Conservation (phyloP, 164 flowering plant species). For the Cinnamomum micranthum region DNA sequence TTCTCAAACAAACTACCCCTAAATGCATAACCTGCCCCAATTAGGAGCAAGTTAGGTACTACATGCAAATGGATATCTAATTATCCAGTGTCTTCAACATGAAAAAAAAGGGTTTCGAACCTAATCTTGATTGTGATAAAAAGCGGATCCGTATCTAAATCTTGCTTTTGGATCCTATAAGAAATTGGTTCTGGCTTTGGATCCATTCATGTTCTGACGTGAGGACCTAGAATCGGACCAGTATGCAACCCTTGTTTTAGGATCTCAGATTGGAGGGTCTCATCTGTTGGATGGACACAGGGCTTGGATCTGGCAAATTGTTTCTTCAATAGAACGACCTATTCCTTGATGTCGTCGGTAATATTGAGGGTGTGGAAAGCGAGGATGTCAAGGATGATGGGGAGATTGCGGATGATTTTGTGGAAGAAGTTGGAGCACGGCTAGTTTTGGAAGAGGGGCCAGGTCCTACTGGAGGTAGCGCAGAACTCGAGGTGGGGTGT, state of each 20-base stretch:
- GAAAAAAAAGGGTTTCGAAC: too few relatives aligned
- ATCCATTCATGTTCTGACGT: too few relatives aligned
- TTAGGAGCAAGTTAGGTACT: too few relatives aligned
- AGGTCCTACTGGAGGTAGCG: constrained; percentile 42
- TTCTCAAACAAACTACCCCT: too few relatives aligned
- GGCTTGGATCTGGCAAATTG: constrained; percentile 36
- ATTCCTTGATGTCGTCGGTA: constrained; percentile 51
- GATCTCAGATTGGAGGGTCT: constrained; percentile 34
- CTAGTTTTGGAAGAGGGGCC: constrained; percentile 48
- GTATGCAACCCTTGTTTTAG: constrained; percentile 13
- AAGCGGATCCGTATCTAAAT: too few relatives aligned
- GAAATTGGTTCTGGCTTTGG: too few relatives aligned
- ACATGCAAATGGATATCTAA: too few relatives aligned
- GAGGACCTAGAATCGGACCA: constrained; percentile 18
- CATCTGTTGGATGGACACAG: constrained; percentile 34
- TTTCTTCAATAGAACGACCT: constrained; percentile 42
- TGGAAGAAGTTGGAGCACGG: constrained; percentile 45
- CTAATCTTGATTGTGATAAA: too few relatives aligned
- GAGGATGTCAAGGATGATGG: constrained; percentile 67
- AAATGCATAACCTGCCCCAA: too few relatives aligned
- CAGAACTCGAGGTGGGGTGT: constrained; percentile 54
- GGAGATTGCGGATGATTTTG: constrained; percentile 49
- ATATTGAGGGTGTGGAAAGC: constrained; percentile 40
- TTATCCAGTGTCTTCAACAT: too few relatives aligned
- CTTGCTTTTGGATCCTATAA: too few relatives aligned